These are phyloP conservation scores for Camillea tinctor DNA, from an alignment of 2,329 filamentous ascomycete genomes.

Conservation along the genomic window DNA sequence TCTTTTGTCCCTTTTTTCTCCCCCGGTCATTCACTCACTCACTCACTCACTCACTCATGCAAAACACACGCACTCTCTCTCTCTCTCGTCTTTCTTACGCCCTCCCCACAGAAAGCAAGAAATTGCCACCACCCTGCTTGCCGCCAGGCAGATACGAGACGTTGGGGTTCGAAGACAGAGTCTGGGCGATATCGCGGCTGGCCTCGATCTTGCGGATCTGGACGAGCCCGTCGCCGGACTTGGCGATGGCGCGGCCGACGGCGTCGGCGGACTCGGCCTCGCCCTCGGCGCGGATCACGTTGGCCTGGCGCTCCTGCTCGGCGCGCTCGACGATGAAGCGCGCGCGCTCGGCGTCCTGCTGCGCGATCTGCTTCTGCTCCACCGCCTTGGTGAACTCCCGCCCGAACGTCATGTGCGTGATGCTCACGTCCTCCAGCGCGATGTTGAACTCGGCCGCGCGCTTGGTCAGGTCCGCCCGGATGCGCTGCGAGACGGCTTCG, in stretches of 20 bases:
- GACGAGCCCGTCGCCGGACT: conserved; percentile 88
- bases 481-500: conserved; percentile 93
- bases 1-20: too few relatives aligned
- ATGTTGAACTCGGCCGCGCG: conserved; percentile 98
- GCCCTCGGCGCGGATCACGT: conserved; percentile 96
- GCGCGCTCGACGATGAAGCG: conserved; percentile 98
- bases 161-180: conserved; percentile 86
- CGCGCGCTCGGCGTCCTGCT: conserved; percentile 96
- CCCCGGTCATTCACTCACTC: neutral
- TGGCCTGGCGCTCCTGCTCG: conserved; percentile 97
- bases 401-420: conserved; percentile 99
- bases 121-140: conserved; percentile 56
- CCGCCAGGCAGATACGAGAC: conserved; percentile 90
- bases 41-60: neutral
- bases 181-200: conserved; percentile 90
- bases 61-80: neutral
- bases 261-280: conserved; percentile 96
- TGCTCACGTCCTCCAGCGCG: conserved; percentile 95
- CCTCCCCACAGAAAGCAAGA: conserved; percentile 52
- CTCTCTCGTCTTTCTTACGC: conserved; percentile 29
- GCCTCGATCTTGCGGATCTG: conserved; percentile 98
- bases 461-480: conserved; percentile 86
- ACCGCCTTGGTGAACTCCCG: conserved; percentile 98
- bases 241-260: conserved; percentile 89
- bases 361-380: conserved; percentile 99